phyloP scores from a whole-genome alignment of 257 asterid species.

The Gynochthodes officinalis region DNA sequence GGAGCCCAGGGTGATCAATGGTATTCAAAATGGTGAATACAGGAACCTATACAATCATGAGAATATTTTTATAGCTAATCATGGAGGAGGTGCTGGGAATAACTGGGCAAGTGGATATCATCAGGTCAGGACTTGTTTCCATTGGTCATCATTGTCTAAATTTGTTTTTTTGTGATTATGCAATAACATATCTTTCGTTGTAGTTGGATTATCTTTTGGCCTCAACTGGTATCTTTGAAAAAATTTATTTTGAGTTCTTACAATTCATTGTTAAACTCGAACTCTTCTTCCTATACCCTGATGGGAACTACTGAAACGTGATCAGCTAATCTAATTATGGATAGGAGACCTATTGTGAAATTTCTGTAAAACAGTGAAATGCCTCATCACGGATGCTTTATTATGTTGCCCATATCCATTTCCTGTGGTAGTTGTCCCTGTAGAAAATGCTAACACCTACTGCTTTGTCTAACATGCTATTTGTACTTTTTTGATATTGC shows the following conservation, averaged over 20 bases:
- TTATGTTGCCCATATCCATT: not conserved
- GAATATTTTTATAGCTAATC: constrained; percentile 82
- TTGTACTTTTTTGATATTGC: not conserved
- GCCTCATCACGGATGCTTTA: not conserved
- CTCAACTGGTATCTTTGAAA: not conserved
- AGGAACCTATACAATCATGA: constrained; percentile 95
- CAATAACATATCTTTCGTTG: not conserved
- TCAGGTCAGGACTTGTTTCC: constrained; percentile 53
- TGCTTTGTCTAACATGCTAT: not conserved
- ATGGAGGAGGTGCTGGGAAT: constrained; percentile 99
- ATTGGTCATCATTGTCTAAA: not conserved
- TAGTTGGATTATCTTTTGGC: not conserved
- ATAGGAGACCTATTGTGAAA: not conserved
- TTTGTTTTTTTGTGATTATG: not conserved
- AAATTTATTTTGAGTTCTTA: not conserved
- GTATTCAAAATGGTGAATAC: constrained; percentile 95
- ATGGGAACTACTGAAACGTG: not conserved
- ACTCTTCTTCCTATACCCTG: not conserved
- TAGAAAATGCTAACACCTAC: no score
- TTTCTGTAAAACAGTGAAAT: not conserved
- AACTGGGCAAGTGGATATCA: constrained; percentile 99
- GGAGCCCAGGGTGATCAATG: constrained; percentile 97
- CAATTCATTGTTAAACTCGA: not conserved
- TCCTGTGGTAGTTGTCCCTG: not conserved
- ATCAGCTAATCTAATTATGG: not conserved